Evolutionary conservation across 495 filamentous ascomycete genomes (phyloP), one percentile per base, ranked within the genome.

Genomic region (Neurospora sp.): DNA sequence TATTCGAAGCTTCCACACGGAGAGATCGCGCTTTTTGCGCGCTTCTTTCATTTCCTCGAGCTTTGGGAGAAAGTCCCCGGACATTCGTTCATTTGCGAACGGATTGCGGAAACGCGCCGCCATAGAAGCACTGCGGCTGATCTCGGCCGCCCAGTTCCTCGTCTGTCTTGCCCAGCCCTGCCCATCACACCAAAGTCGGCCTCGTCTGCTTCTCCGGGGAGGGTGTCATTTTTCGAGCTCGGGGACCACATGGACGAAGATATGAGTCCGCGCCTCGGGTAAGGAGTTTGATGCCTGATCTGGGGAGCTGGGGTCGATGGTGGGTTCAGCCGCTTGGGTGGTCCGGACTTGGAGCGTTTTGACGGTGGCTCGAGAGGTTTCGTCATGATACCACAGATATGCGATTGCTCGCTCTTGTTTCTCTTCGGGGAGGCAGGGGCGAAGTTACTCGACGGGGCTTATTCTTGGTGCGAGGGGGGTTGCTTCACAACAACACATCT

Each of bases 1-100:
- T 93, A 89, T 96, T 79, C 94, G 91, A 97, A 98, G 96, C 94
- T 92, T 81, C 96, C 96, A 91, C 85, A 96, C 93, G 90, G 92
- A 96, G 89, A 89, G 82, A 81, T 81, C 73, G 75, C 75, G 76
- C 75, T 41, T 78, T 79, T 77, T 16, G 70, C 81, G 76, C 79
- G 79, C 75, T 81, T 81, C 83, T 79, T 82, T 73, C 76, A 74
- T 78, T 71, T 38, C 39, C 40, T 66, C 37, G 69, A 79, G 93
- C 93, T 97, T 97, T 92, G 93, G 96, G 95, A 96, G 94, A 99
- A 99, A 99, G 96, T 99, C 96, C 96, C 94, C 96, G 95, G 96
- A 98, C 94, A 91, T 75, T 88, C 88, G 88, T 88, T 84, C 84
- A 83, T 76, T 42, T 71, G 31, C 40, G 12, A 71, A 39, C 77